Conservation (phyloP, 2,329 filamentous ascomycete species). For the Pyricularia grisea region DNA sequence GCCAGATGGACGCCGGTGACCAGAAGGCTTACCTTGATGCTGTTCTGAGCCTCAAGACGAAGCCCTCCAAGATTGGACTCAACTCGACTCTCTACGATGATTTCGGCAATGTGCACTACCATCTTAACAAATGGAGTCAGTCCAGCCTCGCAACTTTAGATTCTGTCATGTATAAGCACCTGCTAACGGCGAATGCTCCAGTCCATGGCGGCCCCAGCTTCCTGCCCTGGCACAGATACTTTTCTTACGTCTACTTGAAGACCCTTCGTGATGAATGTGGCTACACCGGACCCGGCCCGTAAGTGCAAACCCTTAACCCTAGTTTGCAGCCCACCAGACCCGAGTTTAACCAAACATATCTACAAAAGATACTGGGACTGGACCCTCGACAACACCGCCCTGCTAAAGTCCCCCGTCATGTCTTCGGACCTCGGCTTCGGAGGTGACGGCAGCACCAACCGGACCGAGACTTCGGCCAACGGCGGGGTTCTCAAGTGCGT, state of each 20-base stretch:
- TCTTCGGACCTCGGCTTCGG: constrained; percentile 33
- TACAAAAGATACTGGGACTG: constrained; percentile 36
- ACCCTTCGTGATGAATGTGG: background rate
- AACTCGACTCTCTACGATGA: background rate
- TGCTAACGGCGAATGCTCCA: background rate
- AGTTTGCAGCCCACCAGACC: no score
- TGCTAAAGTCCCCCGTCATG: constrained; percentile 30
- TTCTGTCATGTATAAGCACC: background rate
- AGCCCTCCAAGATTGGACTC: background rate
- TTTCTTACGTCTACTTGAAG: background rate
- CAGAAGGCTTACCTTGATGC: background rate
- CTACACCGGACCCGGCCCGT: background rate
- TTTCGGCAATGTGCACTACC: background rate
- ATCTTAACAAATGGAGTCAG: background rate
- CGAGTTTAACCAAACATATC: background rate
- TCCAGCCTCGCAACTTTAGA: background rate
- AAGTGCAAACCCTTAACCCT: background rate
- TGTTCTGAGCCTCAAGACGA: background rate
- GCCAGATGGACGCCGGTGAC: background rate
- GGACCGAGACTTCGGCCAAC: constrained; percentile 31
- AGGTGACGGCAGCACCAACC: constrained; percentile 15
- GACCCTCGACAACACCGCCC: constrained; percentile 24
- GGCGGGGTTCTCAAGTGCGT: constrained; percentile 43
- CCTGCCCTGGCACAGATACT: background rate
- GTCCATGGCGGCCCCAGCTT: background rate